Conservation (phyloP, 148 eudicot genomes). For the Polygonum maritimum region DNA sequence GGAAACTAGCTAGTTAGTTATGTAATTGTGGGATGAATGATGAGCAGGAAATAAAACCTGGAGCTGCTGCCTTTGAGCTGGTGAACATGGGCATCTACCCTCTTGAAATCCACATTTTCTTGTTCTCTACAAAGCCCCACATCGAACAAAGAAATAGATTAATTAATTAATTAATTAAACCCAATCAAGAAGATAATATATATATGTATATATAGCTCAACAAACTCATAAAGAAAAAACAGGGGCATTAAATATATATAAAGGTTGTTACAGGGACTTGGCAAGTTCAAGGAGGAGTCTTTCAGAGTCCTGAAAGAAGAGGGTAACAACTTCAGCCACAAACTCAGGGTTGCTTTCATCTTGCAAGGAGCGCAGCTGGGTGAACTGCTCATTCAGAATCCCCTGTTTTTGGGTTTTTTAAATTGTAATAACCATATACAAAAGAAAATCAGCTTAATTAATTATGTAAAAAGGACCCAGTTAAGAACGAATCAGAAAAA, state of each 20-base stretch:
- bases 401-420: constrained; percentile 29
- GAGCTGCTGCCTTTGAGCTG: constrained; percentile 91
- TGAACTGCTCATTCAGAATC: constrained; percentile 60
- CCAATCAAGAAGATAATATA: background rate
- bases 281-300: constrained; percentile 55
- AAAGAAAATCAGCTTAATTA: background rate
- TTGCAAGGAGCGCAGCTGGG: constrained; percentile 55
- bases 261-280: constrained; percentile 44
- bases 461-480: background rate
- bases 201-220: background rate
- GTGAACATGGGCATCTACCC: constrained; percentile 69
- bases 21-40: background rate
- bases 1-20: background rate
- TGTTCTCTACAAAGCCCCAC: constrained; percentile 29
- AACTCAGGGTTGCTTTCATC: constrained; percentile 84
- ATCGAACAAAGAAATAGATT: background rate
- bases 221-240: background rate
- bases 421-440: background rate
- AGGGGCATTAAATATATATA: background rate
- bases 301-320: constrained; percentile 73
- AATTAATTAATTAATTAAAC: too few relatives aligned
- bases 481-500: background rate
- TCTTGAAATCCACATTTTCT: constrained; percentile 54
- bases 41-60: constrained; percentile 26
- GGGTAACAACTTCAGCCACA: constrained; percentile 61